These are phyloP conservation scores for Leucosporidium yakuticum DNA, from an alignment of 768 basidiomycete species.

Conservation along the genomic window DNA sequence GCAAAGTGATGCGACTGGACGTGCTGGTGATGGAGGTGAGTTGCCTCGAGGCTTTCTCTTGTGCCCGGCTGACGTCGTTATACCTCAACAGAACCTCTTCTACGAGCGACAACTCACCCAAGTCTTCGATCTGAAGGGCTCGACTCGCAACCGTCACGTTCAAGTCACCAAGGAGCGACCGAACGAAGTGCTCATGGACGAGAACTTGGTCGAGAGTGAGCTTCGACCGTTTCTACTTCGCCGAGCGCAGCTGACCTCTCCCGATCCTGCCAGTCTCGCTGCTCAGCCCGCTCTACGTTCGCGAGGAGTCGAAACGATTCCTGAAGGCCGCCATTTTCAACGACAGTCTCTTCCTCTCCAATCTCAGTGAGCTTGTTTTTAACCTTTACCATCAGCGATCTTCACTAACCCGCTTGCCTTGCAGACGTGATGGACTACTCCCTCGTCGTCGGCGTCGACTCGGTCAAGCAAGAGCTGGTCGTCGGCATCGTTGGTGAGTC, in stretches of 20 bases:
- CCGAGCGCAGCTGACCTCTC: slow-evolving; percentile 3
- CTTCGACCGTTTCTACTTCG: slow-evolving; percentile 4
- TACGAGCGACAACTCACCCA: slow-evolving; percentile 82
- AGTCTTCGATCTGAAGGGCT: slow-evolving; percentile 98
- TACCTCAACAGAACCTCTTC: slow-evolving; percentile 61
- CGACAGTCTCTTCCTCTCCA: slow-evolving; percentile 90
- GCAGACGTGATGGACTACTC: slow-evolving; percentile 68
- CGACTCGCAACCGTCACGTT: slow-evolving; percentile 86
- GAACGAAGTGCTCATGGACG: slow-evolving; percentile 91
- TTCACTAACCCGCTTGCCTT: neutral
- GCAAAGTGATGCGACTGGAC: slow-evolving; percentile 85
- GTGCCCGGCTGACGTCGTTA: neutral
- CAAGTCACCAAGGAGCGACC: slow-evolving; percentile 72
- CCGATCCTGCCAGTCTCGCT: slow-evolving; percentile 68
- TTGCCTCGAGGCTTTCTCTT: neutral
- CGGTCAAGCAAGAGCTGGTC: slow-evolving; percentile 78
- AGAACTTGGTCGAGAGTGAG: slow-evolving; percentile 87
- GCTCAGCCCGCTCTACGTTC: slow-evolving; percentile 80
- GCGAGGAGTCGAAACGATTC: slow-evolving; percentile 94
- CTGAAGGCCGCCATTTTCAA: slow-evolving; percentile 84
- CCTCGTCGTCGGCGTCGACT: slow-evolving; percentile 90
- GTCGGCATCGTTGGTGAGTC: slow-evolving; percentile 89
- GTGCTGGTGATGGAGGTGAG: slow-evolving; percentile 80
- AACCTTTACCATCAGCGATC: neutral
- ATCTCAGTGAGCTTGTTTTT: slow-evolving; percentile 54